Evolutionary conservation across 2,329 filamentous ascomycete species (phyloP).

Genomic region (Aspergillus jensenii): DNA sequence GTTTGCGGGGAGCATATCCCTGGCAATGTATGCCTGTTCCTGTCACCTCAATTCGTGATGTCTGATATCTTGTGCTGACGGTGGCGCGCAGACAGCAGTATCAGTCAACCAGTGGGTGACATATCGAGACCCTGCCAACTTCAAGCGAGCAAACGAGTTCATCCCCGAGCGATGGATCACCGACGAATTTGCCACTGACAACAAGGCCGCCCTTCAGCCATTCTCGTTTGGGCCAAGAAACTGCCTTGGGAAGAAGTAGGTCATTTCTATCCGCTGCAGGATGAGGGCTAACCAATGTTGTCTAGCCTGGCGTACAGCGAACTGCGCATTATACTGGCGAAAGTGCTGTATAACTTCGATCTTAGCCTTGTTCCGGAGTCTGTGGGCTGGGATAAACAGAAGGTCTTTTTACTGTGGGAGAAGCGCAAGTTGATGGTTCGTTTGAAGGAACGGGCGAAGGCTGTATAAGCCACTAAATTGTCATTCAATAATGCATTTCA

Average conservation of each 20-base stretch:
- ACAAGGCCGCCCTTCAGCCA: constrained; percentile 7
- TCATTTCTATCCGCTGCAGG: neutral
- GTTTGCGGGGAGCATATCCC: too few relatives aligned
- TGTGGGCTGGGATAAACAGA: constrained; percentile 22
- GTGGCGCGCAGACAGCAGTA: neutral
- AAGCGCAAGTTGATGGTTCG: constrained; percentile 22
- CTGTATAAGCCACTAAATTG: too few relatives aligned
- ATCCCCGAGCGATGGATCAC: constrained; percentile 14
- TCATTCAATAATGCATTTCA: too few relatives aligned
- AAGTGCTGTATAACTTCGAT: constrained; percentile 22
- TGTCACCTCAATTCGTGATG: too few relatives aligned
- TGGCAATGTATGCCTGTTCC: too few relatives aligned
- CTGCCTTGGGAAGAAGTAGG: constrained; percentile 15
- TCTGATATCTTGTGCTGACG: too few relatives aligned
- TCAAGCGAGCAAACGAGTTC: constrained; percentile 11
- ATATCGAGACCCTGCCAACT: constrained; percentile 11
- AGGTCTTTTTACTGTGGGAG: constrained; percentile 27
- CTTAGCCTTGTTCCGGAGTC: constrained; percentile 15
- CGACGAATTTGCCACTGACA: neutral
- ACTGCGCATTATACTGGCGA: constrained; percentile 12
- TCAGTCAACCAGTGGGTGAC: constrained; percentile 1
- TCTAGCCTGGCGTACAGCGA: constrained; percentile 13
- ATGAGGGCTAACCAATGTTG: neutral
- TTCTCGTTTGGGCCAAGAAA: constrained; percentile 12
- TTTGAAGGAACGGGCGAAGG: neutral